Base-by-base conservation (phyloP, 495 filamentous ascomycete species). In the Viridothelium virens region DNA sequence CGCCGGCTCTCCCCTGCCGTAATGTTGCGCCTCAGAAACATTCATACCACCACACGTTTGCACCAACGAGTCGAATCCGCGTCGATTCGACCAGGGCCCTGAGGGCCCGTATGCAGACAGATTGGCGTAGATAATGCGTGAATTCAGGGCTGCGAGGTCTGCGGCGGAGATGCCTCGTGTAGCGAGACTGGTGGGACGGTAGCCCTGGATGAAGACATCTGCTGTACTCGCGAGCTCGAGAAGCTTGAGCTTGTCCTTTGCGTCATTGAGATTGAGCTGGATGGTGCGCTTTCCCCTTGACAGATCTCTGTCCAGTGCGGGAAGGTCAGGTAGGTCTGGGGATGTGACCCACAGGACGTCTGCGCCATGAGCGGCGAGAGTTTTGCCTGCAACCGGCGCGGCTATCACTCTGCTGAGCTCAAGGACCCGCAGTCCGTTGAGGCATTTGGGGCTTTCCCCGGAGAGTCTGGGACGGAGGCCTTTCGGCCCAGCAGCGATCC, bases 141-240 rank as follows among this genome's bases (percentile, higher is more conserved):
- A 66, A 38, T 71, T 71, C 12, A 62, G 10, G 18, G 38, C 36
- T 12, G 62, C 63, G 4, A 75, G 65, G 6, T 71, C 69, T 18
- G 36, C 66, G 0, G 68, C 33, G 9, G 64, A 65, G 34, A 75
- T 68, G 47, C 73, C 73, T 39, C 66, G 66, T 1, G 53, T 34
- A 41, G 70, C 72, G 5, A 76, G 69, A 64, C 67, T 69, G 4
- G 64, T 64, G 11, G 73, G 74, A 14, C 73, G 67, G 50, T 75
- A 76, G 16, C 68, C 61, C 63, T 75, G 73, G 16, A 76, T 62
- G 65, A 74, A 71, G 12, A 76, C 71, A 61, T 80, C 72, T n/a
- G 69, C 70, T 6, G 64, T 62, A 12, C 67, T 61, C 11, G 72
- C 50, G 38, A 75, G 69, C 34, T 69, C 68, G 10, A 63, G 53